These are phyloP conservation scores for Yamadazyma phyllophila DNA, from an alignment of 805 yeast species.

Conservation along the genomic window DNA sequence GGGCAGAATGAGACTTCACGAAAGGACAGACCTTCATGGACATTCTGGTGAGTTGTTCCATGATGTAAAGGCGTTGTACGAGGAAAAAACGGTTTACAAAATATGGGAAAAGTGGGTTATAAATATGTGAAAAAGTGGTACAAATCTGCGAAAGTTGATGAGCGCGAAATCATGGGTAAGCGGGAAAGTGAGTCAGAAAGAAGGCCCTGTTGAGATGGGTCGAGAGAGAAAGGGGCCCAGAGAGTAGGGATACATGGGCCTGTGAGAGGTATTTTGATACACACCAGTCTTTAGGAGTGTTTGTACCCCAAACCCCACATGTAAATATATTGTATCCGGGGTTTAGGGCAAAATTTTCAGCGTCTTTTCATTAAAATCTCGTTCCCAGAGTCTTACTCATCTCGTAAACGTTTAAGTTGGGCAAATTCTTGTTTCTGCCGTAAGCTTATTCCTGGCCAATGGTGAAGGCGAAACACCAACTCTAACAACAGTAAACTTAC, in stretches of 20 bases:
- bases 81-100: not conserved
- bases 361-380: not conserved
- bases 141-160: not conserved
- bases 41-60: constrained; percentile 79
- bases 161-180: not conserved
- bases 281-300: not conserved
- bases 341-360: not conserved
- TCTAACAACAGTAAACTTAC: too few relatives aligned
- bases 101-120: constrained; percentile 7
- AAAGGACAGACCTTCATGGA: constrained; percentile 85
- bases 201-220: too few relatives aligned
- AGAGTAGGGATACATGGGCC: not conserved
- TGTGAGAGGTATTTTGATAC: not conserved
- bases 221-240: too few relatives aligned
- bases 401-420: too few relatives aligned
- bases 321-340: not conserved
- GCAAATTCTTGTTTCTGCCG: too few relatives aligned
- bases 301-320: too few relatives aligned
- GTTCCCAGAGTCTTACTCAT: too few relatives aligned
- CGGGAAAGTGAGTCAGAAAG: not conserved
- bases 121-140: constrained; percentile 3
- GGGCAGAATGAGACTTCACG: constrained; percentile 59
- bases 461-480: too few relatives aligned
- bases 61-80: constrained; percentile 20
- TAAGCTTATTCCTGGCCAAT: too few relatives aligned